Base-by-base conservation (phyloP, 169 alveolate species). In the Plasmodium billcollinsi region DNA sequence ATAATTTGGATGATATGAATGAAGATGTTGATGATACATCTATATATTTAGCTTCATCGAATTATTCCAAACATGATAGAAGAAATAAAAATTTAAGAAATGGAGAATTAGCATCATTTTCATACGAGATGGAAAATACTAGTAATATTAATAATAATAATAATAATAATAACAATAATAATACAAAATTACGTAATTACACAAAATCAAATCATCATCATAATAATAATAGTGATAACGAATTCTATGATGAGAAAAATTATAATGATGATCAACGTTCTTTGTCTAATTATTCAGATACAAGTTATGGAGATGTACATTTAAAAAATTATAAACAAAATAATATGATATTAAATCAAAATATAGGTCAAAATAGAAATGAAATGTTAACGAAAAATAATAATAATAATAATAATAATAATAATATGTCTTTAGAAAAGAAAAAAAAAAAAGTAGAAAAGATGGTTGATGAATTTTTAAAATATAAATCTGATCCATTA, bases 381-480 rank as follows among this genome's bases (percentile, higher is more conserved):
- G 89, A 76, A 20, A 20, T 21, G 9, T 20, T 65, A 24, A 74
- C 59, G 15, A 74, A 61, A 45, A 74, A 21, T 66, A 71, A 59
- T 33, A 33, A 12, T 24, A 24, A 24, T 24, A 24, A 24, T 24
- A 24, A 24, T 24, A 24, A 24, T 24, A 24, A 59, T 33, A 33
- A 12, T 3, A 24, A 14, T 15, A 47, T 45, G 49, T 0, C 18
- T 21, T 62, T 59, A 62, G 12, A 18, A 18, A 56, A 56, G 18
- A 56, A 83, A 50, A 83, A 63, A 50, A 71, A 71, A n/a, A 83
- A 83, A 29, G 91, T 83, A n/a, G 91, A 83, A 54, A 26, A 58
- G 45, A 83, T 83, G 83, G 91, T 83, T 6, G 91, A 83, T 73
- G 91, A 83, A 15, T 83, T 43, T 83, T 59, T 83, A 50, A 83